Percentiles rank a stretch among this genome's conserved stretches.
Evolutionary conservation across 805 yeast species (phyloP).

Genomic region (Ogataea populi-albae): DNA sequence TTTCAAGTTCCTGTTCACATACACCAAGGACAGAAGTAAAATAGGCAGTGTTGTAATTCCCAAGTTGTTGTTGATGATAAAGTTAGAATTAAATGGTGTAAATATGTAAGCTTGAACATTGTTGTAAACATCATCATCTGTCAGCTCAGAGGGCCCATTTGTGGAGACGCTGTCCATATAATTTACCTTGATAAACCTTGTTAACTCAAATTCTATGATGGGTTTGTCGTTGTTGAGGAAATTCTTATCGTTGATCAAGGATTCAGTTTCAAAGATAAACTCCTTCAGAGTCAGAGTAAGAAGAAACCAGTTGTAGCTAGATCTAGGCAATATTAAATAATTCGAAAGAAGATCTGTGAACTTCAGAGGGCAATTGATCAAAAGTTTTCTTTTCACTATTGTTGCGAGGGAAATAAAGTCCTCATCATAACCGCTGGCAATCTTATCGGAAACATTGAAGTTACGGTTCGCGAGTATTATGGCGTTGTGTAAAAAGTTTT

Average conservation of each 20-base stretch:
- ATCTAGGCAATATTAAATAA: slow-evolving; percentile 42
- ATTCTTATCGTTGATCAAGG: slow-evolving; percentile 21
- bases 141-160: slow-evolving; percentile 8
- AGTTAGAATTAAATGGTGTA: slow-evolving; percentile 23
- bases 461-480: slow-evolving; percentile 51
- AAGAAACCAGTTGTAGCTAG: slow-evolving; percentile 42
- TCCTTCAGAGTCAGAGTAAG: slow-evolving; percentile 47
- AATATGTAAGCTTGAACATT: slow-evolving; percentile 22
- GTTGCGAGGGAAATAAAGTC: slow-evolving; percentile 35
- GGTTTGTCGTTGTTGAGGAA: slow-evolving; percentile 23
- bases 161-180: slow-evolving; percentile 17
- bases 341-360: slow-evolving; percentile 47
- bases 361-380: slow-evolving; percentile 49
- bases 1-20: slow-evolving; percentile 27
- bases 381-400: slow-evolving; percentile 45
- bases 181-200: slow-evolving; percentile 13
- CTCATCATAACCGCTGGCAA: slow-evolving; percentile 21
- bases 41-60: slow-evolving; percentile 52
- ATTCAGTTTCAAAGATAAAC: slow-evolving; percentile 31
- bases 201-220: slow-evolving; percentile 26
- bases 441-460: slow-evolving; percentile 25
- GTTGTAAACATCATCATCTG: slow-evolving; percentile 20
- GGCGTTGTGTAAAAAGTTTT: slow-evolving; percentile 48
- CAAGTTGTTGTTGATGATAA: slow-evolving; percentile 47
- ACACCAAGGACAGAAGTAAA: slow-evolving; percentile 36